A percentile compares a stretch with the other conserved stretches of the same genome.
Conservation (phyloP, 2,329 filamentous ascomycete species). For the Lasiodiplodia sp. region DNA sequence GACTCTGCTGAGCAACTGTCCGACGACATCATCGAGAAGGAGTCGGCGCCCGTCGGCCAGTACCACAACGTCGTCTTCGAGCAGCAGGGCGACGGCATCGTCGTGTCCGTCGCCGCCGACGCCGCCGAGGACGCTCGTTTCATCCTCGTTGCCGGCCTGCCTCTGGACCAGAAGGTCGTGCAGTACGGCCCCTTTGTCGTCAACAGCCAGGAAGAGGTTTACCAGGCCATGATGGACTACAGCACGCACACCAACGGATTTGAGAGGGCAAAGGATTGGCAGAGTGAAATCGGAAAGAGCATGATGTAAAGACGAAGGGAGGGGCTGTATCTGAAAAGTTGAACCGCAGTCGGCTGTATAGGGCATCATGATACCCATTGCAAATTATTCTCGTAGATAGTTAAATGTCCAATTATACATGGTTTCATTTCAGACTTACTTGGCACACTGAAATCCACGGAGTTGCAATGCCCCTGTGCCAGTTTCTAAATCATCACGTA, state of each 20-base stretch:
- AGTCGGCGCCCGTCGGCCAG: slow-evolving; percentile 60
- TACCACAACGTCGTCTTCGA: slow-evolving; percentile 93
- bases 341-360: background rate
- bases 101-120: slow-evolving; percentile 71
- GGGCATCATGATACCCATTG: slow-evolving; percentile 8
- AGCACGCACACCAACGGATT: slow-evolving; percentile 45
- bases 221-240: slow-evolving; percentile 70
- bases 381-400: background rate
- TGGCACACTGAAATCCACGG: no score
- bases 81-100: slow-evolving; percentile 76
- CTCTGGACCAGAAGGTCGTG: slow-evolving; percentile 63
- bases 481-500: no score
- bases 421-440: background rate
- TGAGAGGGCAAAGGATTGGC: slow-evolving; percentile 61
- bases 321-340: background rate
- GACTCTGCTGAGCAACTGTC: background rate
- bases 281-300: slow-evolving; percentile 84
- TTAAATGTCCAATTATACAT: background rate
- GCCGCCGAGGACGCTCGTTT: slow-evolving; percentile 67
- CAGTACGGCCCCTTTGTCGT: slow-evolving; percentile 55
- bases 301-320: slow-evolving; percentile 54
- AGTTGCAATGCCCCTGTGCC: no score
- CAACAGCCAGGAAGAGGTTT: slow-evolving; percentile 83
- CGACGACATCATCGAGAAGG: slow-evolving; percentile 32
- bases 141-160: slow-evolving; percentile 79